Evolutionary conservation across 768 basidiomycete species (phyloP).

Genomic region (Lentinula guzmanii): DNA sequence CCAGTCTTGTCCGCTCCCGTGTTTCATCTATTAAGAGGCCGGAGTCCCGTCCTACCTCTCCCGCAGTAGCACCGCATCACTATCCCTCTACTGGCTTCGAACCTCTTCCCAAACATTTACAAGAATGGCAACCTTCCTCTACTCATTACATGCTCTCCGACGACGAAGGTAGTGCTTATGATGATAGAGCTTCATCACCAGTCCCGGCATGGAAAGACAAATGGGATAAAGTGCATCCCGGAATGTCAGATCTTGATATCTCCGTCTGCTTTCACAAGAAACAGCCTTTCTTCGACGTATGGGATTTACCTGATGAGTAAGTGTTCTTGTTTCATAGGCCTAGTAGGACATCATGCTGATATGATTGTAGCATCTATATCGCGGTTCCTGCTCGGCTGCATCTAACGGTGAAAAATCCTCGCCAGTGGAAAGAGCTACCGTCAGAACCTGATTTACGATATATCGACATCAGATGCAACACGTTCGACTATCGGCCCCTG

Average conservation of each 20-base stretch:
- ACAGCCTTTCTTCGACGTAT: conserved; percentile 8
- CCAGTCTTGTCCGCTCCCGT: background rate
- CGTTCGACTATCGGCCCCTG: conserved; percentile 6
- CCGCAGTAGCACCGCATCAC: background rate
- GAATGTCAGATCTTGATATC: background rate
- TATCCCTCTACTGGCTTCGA: conserved; percentile 2
- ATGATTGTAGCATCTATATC: conserved; percentile 3
- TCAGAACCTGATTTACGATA: conserved; percentile 7
- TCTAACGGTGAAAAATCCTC: background rate
- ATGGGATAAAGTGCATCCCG: background rate
- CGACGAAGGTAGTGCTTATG: background rate
- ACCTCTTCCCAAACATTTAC: conserved; percentile 2
- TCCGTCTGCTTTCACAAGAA: conserved; percentile 6
- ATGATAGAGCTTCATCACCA: background rate
- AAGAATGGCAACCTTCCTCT: conserved; percentile 5
- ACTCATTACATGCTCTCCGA: background rate
- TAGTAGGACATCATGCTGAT: background rate
- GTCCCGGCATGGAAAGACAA: conserved; percentile 2
- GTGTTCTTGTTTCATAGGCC: background rate
- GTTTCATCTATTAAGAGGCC: background rate
- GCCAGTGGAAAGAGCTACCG: background rate
- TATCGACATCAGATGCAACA: conserved; percentile 5
- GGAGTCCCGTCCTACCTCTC: background rate
- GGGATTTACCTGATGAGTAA: conserved; percentile 6
- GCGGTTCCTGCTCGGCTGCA: conserved; percentile 1